Evolutionary conservation across 345 rosid species (phyloP).

Genomic region (Acer yangbiense): DNA sequence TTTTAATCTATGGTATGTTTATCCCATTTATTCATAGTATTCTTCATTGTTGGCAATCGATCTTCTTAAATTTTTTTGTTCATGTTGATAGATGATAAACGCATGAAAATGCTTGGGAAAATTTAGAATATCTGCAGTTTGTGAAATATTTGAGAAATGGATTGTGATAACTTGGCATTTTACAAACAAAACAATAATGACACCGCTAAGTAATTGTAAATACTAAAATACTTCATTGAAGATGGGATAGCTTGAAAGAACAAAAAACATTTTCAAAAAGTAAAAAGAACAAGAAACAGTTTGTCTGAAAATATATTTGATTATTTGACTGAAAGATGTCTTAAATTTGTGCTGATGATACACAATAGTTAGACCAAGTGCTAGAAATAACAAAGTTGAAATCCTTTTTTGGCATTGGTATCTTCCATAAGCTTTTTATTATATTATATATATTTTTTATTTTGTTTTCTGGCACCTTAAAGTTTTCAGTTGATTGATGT

Average conservation of each 20-base stretch:
- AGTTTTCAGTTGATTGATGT: constrained; percentile 17
- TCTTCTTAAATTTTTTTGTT: neutral
- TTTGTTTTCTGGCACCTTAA: constrained; percentile 5
- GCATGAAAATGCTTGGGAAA: neutral
- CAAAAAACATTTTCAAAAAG: neutral
- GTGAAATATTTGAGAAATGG: neutral
- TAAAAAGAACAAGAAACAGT: neutral
- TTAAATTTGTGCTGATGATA: neutral
- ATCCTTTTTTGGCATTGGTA: neutral
- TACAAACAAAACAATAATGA: neutral
- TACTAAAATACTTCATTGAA: neutral
- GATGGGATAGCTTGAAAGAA: constrained; percentile 7
- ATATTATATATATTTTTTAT: neutral
- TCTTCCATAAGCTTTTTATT: neutral
- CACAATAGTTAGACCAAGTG: constrained; percentile 1
- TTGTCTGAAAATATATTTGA: neutral
- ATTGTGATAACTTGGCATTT: neutral
- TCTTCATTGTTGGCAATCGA: neutral
- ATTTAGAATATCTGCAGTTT: neutral
- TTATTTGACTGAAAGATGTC: neutral
- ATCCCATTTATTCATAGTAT: neutral
- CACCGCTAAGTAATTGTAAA: neutral
- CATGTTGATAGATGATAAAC: neutral
- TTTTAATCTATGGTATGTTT: constrained; percentile 74
- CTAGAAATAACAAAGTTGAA: neutral